Conservation (phyloP, 306 rosid species). For the Elaeagnus macrophylla region DNA sequence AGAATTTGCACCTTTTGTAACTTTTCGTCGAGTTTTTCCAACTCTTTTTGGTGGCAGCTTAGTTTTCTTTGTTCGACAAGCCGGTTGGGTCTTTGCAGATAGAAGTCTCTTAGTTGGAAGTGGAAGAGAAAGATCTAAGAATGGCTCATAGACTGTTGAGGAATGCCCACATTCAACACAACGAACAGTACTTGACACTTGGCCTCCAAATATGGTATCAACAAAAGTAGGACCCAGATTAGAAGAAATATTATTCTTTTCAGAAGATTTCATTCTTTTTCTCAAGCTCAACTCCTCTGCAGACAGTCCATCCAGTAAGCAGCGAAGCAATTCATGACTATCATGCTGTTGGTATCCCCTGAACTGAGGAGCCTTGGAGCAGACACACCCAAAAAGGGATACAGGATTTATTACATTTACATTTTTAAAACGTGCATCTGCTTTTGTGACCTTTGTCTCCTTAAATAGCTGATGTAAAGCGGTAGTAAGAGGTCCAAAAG, state of each 20-base stretch:
- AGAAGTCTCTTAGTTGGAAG: constrained; percentile 81
- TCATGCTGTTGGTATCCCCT: constrained; percentile 93
- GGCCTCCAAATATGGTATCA: constrained; percentile 81
- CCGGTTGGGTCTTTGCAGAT: constrained; percentile 44
- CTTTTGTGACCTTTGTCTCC: constrained; percentile 53
- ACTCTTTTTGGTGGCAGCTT: constrained; percentile 63
- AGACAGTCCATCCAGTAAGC: constrained; percentile 75
- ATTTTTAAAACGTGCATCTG: constrained; percentile 48
- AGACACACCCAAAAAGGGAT: constrained; percentile 63
- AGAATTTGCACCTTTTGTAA: constrained; percentile 30
- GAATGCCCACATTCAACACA: constrained; percentile 78
- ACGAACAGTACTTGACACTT: constrained; percentile 71
- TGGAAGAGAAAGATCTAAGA: constrained; percentile 80
- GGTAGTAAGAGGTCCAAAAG: constrained; percentile 54
- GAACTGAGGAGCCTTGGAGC: constrained; percentile 85
- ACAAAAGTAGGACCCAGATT: constrained; percentile 44
- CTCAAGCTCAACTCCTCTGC: constrained; percentile 59
- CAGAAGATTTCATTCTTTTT: constrained; percentile 40
- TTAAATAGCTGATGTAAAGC: constrained; percentile 67
- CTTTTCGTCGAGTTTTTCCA: constrained; percentile 51
- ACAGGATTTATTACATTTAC: constrained; percentile 57
- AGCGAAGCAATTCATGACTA: constrained; percentile 85
- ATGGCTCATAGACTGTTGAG: constrained; percentile 84
- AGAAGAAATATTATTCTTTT: constrained; percentile 38
- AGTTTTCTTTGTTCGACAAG: constrained; percentile 45